Conservation (phyloP, 331 rosid species). For the Rosa hybrid region DNA sequence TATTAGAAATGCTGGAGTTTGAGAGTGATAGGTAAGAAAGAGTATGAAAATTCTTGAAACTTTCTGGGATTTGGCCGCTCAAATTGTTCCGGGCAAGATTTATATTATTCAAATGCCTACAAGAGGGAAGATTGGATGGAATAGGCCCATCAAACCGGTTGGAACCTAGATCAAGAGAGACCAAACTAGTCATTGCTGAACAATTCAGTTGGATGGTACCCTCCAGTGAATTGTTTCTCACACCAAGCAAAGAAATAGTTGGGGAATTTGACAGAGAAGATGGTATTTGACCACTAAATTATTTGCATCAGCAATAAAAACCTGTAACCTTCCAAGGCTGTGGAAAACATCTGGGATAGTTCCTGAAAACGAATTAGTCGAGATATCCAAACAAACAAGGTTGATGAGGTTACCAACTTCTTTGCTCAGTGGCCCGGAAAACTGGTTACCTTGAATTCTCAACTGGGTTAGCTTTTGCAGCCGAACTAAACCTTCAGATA, state of each 20-base stretch:
- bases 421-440: slow-evolving; percentile 27
- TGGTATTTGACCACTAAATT: slow-evolving; percentile 26
- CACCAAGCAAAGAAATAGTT: slow-evolving; percentile 22
- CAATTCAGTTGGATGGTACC: slow-evolving; percentile 30
- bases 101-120: slow-evolving; percentile 27
- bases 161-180: slow-evolving; percentile 39
- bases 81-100: slow-evolving; percentile 34
- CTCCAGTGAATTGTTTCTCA: slow-evolving; percentile 42
- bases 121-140: slow-evolving; percentile 40
- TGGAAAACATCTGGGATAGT: slow-evolving; percentile 38
- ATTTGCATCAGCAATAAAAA: slow-evolving; percentile 36
- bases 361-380: slow-evolving; percentile 33
- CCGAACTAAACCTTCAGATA: slow-evolving; percentile 26
- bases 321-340: neutral
- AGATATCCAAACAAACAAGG: slow-evolving; percentile 39
- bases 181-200: slow-evolving; percentile 31
- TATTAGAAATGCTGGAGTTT: slow-evolving; percentile 31
- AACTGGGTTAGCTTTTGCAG: slow-evolving; percentile 11
- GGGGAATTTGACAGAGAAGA: slow-evolving; percentile 32
- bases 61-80: slow-evolving; percentile 32
- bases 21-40: slow-evolving; percentile 33
- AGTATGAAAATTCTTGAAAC: slow-evolving; percentile 24
- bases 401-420: slow-evolving; percentile 33
- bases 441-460: slow-evolving; percentile 29
- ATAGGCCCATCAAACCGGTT: slow-evolving; percentile 38